Evolutionary conservation across 495 filamentous ascomycete genomes (phyloP), one percentile per base, ranked within the genome.

Genomic region (Amorphotheca resinae): DNA sequence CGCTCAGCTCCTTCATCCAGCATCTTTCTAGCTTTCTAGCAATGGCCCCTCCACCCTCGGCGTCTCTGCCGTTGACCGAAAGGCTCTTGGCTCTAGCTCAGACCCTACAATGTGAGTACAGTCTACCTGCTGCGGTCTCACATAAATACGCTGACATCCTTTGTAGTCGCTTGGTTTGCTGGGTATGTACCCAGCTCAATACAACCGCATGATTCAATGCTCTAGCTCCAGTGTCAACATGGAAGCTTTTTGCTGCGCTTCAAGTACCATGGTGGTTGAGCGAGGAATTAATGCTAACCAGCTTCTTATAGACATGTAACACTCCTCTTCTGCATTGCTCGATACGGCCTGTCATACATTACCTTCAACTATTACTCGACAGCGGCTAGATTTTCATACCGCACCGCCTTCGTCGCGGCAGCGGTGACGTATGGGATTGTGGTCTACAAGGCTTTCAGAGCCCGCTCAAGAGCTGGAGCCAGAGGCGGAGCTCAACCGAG

Each of bases 381-480:
- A 45, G 72, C 75, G 67, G 87, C 89, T 22, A 67, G 71, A 41
- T 75, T 93, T 59, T 78, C 79, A 45, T 98, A 98, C 62, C 87
- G 93, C 50, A 69, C 82, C 25, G 82, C 87, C 31, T 98, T 96
- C 60, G 42, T 95, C 42, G 76, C 85, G 6, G 91, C 91, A 0
- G 84, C 87, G 9, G 75, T 74, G 21, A 96, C 91, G 2, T 98
- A 98, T 64, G 91, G 93, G 49, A 95, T 98, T 46, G 91, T 98
- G 15, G 93, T 96, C n/a, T 96, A 93, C 73, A 98, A 98, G 74
- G 86, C 85, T 39, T 88, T 83, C 65, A 78, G 88, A 44, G 83
- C 91, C 46, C 78, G 84, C 44, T 71, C 80, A 47, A 75, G 77
- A 61, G 65, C 73, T 37, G 79, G 78, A 37, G 70, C 67, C 42